Evolutionary conservation across 2,329 filamentous ascomycete species (phyloP), one percentile per base, ranked within the genome.

Genomic region (Microsporum audouinii): DNA sequence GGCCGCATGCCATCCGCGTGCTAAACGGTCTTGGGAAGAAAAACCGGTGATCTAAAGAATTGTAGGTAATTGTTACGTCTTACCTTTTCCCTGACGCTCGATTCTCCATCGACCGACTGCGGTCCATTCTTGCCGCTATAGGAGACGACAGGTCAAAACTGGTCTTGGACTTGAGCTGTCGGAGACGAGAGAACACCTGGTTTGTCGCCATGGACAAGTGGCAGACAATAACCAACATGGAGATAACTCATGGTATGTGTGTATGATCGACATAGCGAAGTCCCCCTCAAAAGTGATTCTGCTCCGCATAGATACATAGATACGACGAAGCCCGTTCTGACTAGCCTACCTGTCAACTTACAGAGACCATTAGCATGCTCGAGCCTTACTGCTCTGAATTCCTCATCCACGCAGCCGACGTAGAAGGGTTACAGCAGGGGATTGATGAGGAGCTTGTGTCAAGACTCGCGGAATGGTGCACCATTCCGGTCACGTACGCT

Each of bases 191-290:
- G 41, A 79, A 86, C 61, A 86, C 79, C 43, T 99, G 94, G 94
- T 91, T 88, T 69, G 94, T 99, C n/a, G 92, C 94, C 60, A 99
- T 95, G 87, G 89, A 99, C 75, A 95, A 95, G 74, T 99, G 94
- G 94, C 94, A 97, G 79, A 96, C 90, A 1, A 87, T 97, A 61
- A 97, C 94, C 1, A 89, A 96, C 69, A 95, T 96, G 85, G 90
- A 96, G 72, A 85, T 99, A 65, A 92, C 87, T 65, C 80, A 88
- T 80, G 88, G 92, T 91, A 76, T 61, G 75, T 45, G 41, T 49
- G 75, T 45, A 17, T 49, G 36, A 8, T 36, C 53, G 29, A 17
- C 39, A 60, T 14, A 31, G 10, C 23, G 12, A 29, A 34, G 12
- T 3, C 60, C 5, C 14, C 57, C 27, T 38, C 58, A 23, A 23